Evolutionary conservation across 163 green algal species (phyloP).

Genomic region (Scenedesmus sp.): DNA sequence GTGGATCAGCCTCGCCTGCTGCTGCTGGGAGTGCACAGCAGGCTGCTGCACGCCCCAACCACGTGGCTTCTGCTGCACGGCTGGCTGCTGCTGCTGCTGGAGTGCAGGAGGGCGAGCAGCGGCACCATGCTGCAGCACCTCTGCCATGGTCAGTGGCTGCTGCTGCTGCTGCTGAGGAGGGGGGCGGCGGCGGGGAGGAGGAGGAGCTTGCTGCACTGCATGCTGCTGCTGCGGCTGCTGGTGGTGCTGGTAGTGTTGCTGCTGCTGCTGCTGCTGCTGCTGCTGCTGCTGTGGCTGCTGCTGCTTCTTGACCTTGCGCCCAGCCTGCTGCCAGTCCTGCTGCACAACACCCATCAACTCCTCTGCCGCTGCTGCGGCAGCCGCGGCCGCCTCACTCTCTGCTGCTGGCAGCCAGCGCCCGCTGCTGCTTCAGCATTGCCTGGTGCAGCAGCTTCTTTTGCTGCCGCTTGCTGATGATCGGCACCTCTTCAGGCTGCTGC

Average conservation of each 20-base stretch:
- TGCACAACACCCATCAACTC: not conserved
- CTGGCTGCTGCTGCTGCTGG: conserved; percentile 31
- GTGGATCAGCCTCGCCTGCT: not conserved
- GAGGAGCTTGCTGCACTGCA: not conserved
- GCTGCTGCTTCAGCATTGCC: conserved; percentile 39
- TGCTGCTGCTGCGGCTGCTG: conserved; percentile 22
- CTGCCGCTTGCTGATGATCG: conserved; percentile 21
- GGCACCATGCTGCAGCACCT: not conserved
- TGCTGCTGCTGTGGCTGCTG: not conserved
- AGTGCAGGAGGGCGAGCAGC: not conserved
- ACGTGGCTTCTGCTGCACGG: conserved; percentile 2
- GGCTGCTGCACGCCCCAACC: conserved; percentile 1
- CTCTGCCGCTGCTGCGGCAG: conserved; percentile 27
- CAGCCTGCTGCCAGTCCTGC: conserved; percentile 43
- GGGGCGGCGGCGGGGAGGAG: not conserved
- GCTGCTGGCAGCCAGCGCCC: not conserved
- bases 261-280: conserved; percentile 16
- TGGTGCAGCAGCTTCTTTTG: conserved; percentile 50
- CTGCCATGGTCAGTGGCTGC: not conserved
- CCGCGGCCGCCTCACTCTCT: conserved; percentile 10
- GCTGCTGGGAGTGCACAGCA: not conserved
- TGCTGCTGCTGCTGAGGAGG: conserved; percentile 19
- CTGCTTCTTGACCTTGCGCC: conserved; percentile 16
- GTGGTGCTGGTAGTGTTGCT: not conserved
- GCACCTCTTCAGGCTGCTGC: conserved; percentile 15